Conservation (phyloP, 768 basidiomycete species). For the Tricholoma hemisulphureum region DNA sequence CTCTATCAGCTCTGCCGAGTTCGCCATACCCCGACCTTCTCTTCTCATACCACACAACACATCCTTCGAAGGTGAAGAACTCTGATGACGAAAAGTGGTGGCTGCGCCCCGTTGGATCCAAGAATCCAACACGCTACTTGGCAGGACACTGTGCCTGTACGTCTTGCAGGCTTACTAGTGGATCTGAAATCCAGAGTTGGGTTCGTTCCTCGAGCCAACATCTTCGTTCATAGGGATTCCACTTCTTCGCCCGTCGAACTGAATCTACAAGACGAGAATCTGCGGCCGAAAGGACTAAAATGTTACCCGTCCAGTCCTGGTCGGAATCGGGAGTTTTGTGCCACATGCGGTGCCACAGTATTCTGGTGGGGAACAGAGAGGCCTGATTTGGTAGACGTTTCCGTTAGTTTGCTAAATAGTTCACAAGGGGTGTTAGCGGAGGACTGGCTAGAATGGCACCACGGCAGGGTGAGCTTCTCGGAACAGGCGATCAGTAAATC, state of each 20-base stretch:
- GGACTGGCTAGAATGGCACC: conserved; percentile 22
- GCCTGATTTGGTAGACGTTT: conserved; percentile 24
- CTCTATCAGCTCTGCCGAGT: conserved; percentile 6
- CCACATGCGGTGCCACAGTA: conserved; percentile 30
- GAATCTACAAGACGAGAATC: conserved; percentile 8
- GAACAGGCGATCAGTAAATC: conserved; percentile 15
- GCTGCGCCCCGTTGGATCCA: conserved; percentile 18
- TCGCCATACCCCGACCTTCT: conserved; percentile 24
- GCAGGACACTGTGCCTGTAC: conserved; percentile 28
- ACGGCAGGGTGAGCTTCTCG: conserved; percentile 17
- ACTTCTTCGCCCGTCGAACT: conserved; percentile 15
- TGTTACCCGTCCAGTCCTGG: conserved; percentile 25
- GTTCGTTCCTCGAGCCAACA: conserved; percentile 21
- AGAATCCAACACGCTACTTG: conserved; percentile 21
- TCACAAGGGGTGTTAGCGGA: conserved; percentile 15
- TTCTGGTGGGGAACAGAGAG: conserved; percentile 27
- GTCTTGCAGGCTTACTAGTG: conserved; percentile 23
- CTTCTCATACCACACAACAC: conserved; percentile 9
- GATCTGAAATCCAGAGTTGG: conserved; percentile 28
- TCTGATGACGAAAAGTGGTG: conserved; percentile 25
- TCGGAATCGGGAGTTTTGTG: conserved; percentile 27
- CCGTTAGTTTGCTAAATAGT: conserved; percentile 22
- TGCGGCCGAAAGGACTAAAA: conserved; percentile 20
- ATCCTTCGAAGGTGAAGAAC: conserved; percentile 10
- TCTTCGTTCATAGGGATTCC: conserved; percentile 15